phyloP scores from a whole-genome alignment of 352 stramenopile genomes.

The Phytophthora ohioensis region DNA sequence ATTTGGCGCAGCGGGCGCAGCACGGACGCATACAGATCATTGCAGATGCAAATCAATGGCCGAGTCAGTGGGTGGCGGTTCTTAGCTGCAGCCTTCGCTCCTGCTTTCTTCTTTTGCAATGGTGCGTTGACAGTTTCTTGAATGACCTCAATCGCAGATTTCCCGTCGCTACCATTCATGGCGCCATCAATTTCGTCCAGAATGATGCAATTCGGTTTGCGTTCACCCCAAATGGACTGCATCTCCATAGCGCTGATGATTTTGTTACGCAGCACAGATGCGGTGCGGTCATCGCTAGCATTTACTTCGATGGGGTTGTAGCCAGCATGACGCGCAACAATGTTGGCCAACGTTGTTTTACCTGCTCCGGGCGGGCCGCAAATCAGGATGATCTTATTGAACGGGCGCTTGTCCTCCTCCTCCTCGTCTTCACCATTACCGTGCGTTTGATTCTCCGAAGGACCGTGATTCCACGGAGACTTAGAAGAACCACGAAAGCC shows the following conservation, averaged over 20 bases:
- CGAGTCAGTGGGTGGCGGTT: conserved; percentile 87
- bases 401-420: conserved; percentile 62
- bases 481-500: conserved; percentile 14
- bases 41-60: conserved; percentile 99
- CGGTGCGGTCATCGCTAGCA: conserved; percentile 97
- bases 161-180: conserved; percentile 88
- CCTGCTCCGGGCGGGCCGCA: conserved; percentile 93
- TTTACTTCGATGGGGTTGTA: conserved; percentile 99
- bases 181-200: conserved; percentile 98
- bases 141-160: conserved; percentile 91
- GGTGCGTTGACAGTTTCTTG: conserved; percentile 93
- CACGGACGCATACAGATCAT: conserved; percentile 97
- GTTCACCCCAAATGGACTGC: conserved; percentile 88
- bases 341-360: conserved; percentile 98
- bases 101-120: conserved; percentile 64
- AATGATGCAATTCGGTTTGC: conserved; percentile 97
- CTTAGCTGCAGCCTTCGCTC: conserved; percentile 35
- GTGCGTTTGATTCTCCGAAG: conserved; percentile 13
- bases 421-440: conserved; percentile 34
- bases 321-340: conserved; percentile 95
- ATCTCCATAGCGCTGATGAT: conserved; percentile 93
- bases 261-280: conserved; percentile 91
- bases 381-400: conserved; percentile 94
- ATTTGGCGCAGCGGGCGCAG: conserved; percentile 95
- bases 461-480: conserved; percentile 20